Evolutionary conservation across 2,329 filamentous ascomycete species (phyloP).

Genomic region (Colletotrichum sp.): DNA sequence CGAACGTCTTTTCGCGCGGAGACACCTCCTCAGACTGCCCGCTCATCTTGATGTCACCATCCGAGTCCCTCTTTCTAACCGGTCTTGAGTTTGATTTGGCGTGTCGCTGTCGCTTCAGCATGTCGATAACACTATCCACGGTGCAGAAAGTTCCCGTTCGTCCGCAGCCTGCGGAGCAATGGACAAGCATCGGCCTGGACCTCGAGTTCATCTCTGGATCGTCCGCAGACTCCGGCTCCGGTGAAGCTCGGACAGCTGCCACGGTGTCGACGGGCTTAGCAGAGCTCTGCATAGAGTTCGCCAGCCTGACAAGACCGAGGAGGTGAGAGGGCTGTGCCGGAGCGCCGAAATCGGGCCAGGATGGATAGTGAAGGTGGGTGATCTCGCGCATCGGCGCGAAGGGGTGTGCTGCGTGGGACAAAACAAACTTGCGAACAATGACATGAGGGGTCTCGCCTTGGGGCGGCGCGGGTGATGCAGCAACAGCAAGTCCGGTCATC

Average conservation of each 20-base stretch:
- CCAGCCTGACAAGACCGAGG: slow-evolving; percentile 86
- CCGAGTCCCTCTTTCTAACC: slow-evolving; percentile 31
- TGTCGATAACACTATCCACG: slow-evolving; percentile 93
- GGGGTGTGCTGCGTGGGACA: slow-evolving; percentile 77
- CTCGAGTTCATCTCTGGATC: slow-evolving; percentile 61
- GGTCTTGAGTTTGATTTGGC: slow-evolving; percentile 30
- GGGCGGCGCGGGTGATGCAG: slow-evolving; percentile 24
- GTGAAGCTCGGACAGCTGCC: slow-evolving; percentile 29
- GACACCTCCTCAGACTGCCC: slow-evolving; percentile 32
- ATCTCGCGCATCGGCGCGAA: slow-evolving; percentile 90
- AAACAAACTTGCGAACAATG: slow-evolving; percentile 83
- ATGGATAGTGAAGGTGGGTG: slow-evolving; percentile 90
- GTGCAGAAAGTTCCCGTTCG: slow-evolving; percentile 97
- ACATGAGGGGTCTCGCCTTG: slow-evolving; percentile 72
- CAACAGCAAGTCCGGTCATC: slow-evolving; percentile 30
- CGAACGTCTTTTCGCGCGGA: slow-evolving; percentile 27
- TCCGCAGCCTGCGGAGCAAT: slow-evolving; percentile 95
- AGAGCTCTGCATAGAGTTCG: slow-evolving; percentile 72
- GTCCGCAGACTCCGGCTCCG: slow-evolving; percentile 43
- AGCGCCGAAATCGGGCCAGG: slow-evolving; percentile 97
- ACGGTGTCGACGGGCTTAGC: slow-evolving; percentile 53
- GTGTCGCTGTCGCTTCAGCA: slow-evolving; percentile 84
- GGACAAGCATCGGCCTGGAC: slow-evolving; percentile 80
- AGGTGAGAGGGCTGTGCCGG: slow-evolving; percentile 89
- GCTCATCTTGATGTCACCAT: slow-evolving; percentile 53